Conservation (phyloP, 2,329 filamentous ascomycete genomes). For the Colletotrichum spinosum region DNA sequence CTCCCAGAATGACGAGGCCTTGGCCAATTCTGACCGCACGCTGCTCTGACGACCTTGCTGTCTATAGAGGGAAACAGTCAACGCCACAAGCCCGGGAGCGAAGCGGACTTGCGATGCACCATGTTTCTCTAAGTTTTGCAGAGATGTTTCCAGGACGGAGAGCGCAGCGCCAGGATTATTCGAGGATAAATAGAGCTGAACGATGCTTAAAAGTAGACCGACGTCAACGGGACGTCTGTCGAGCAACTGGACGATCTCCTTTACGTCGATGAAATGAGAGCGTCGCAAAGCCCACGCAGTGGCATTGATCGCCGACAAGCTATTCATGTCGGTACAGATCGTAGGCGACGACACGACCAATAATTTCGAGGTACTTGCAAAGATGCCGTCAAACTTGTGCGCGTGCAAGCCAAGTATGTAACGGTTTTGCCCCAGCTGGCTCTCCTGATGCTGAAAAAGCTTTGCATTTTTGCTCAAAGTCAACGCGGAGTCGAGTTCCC, state of each 20-base stretch:
- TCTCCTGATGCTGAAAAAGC: slow-evolving; percentile 77
- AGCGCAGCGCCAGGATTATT: slow-evolving; percentile 81
- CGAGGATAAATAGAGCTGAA: slow-evolving; percentile 82
- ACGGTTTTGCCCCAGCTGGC: slow-evolving; percentile 67
- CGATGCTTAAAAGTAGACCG: slow-evolving; percentile 81
- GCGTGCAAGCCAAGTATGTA: slow-evolving; percentile 74
- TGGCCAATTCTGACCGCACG: slow-evolving; percentile 79
- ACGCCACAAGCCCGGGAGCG: slow-evolving; percentile 85
- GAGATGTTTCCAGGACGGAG: slow-evolving; percentile 79
- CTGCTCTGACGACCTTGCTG: slow-evolving; percentile 78
- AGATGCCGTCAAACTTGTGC: slow-evolving; percentile 75
- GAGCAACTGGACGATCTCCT: slow-evolving; percentile 75
- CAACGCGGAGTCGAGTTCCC: slow-evolving; percentile 67
- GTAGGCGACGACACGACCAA: slow-evolving; percentile 47
- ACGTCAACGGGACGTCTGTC: slow-evolving; percentile 83
- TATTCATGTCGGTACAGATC: slow-evolving; percentile 48
- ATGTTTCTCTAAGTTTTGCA: slow-evolving; percentile 74
- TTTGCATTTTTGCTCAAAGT: slow-evolving; percentile 68
- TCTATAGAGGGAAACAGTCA: slow-evolving; percentile 83
- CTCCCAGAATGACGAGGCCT: slow-evolving; percentile 86
- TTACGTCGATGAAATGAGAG: slow-evolving; percentile 74
- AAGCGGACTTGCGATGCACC: slow-evolving; percentile 78
- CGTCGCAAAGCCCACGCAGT: slow-evolving; percentile 65
- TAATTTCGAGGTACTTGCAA: slow-evolving; percentile 57
- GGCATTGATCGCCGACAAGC: slow-evolving; percentile 68